Percentiles rank a stretch among this genome's conserved stretches.
Conservation (phyloP, 495 filamentous ascomycete genomes). For the Annulohypoxylon moriforme region DNA sequence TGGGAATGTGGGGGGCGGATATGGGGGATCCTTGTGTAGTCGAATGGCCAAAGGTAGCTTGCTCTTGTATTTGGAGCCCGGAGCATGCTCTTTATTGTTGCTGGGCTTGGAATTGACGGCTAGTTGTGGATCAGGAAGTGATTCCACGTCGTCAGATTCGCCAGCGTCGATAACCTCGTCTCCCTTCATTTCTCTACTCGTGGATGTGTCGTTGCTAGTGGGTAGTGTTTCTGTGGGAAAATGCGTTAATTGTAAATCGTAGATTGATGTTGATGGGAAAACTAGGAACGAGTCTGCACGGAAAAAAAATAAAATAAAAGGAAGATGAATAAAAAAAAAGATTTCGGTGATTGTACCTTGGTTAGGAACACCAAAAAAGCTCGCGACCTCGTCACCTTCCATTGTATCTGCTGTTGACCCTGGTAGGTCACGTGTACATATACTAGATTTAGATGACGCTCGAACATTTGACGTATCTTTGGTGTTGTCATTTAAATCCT, state of each 20-base stretch:
- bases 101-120: not conserved
- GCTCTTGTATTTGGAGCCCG: not conserved
- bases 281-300: not conserved
- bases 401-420: not conserved
- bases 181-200: not conserved
- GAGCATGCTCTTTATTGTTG: not conserved
- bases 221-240: not conserved
- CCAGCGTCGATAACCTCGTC: not conserved
- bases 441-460: not conserved
- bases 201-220: not conserved
- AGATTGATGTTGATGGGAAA: not conserved
- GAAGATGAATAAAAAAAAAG: not conserved
- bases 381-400: not conserved
- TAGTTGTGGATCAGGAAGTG: not conserved
- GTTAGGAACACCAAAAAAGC: not conserved
- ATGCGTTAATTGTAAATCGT: not conserved
- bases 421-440: not conserved
- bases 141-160: not conserved
- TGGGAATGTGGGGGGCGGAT: slow-evolving; percentile 12
- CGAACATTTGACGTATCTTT: not conserved
- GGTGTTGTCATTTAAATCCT: not conserved
- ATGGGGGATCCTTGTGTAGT: not conserved
- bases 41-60: not conserved
- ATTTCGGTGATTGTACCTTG: not conserved
- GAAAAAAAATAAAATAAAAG: not conserved